phyloP scores from a whole-genome alignment of 768 basidiomycete genomes.

The Chalciporus piperatus region DNA sequence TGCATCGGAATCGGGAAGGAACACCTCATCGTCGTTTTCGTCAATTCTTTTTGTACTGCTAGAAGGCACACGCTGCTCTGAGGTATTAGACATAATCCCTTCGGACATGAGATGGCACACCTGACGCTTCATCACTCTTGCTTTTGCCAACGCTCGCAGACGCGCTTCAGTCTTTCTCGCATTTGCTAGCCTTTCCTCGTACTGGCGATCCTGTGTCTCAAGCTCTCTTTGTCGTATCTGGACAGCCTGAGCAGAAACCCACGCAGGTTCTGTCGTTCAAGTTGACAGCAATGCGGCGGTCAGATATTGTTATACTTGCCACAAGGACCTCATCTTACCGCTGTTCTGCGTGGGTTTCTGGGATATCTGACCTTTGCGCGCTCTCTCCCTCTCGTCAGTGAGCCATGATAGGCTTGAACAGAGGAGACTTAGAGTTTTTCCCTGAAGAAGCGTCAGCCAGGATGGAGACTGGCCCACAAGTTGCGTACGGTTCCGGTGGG shows the following conservation, averaged over 20 bases:
- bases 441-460: constrained; percentile 42
- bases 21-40: constrained; percentile 57
- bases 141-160: constrained; percentile 51
- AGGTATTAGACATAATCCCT: constrained; percentile 3
- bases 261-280: constrained; percentile 51
- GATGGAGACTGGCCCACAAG: neutral
- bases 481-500: constrained; percentile 80
- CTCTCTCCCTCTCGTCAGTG: constrained; percentile 64
- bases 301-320: constrained; percentile 1
- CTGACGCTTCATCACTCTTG: constrained; percentile 56
- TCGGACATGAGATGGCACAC: constrained; percentile 37
- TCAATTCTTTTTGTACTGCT: constrained; percentile 23
- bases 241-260: constrained; percentile 73
- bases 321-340: constrained; percentile 21
- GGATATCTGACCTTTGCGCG: constrained; percentile 62
- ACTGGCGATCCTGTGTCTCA: constrained; percentile 64
- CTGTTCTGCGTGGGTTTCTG: constrained; percentile 21
- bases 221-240: constrained; percentile 63
- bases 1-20: constrained; percentile 60
- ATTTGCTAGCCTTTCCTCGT: constrained; percentile 53
- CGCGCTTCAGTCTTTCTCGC: constrained; percentile 64
- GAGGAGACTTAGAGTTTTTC: constrained; percentile 81
- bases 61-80: constrained; percentile 22
- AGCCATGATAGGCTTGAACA: constrained; percentile 78
- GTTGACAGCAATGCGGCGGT: constrained; percentile 24